Percentiles rank a stretch among this genome's conserved stretches.
Conservation (phyloP, 768 basidiomycete genomes). For the Termitomyces bulborhizus region DNA sequence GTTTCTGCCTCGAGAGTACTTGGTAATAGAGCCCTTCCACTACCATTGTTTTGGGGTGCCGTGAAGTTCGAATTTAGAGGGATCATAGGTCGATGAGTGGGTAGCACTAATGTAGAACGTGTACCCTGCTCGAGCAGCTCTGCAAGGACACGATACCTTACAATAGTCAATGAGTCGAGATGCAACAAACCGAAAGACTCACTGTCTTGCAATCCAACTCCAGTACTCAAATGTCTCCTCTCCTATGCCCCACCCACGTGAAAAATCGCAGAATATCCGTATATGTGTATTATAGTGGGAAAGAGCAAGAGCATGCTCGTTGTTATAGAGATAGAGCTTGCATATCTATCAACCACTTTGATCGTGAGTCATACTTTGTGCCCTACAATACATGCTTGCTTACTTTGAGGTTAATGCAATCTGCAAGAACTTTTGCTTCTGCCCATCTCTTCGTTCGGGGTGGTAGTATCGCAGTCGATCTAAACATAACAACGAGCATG, state of each 20-base stretch:
- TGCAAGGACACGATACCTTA: conserved; percentile 81
- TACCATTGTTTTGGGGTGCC: conserved; percentile 5
- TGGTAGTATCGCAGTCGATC: conserved; percentile 77
- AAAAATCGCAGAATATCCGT: conserved; percentile 79
- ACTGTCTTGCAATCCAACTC: conserved; percentile 96
- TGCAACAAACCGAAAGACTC: conserved; percentile 21
- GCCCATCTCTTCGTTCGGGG: conserved; percentile 97
- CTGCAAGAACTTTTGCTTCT: conserved; percentile 94
- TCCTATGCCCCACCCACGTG: conserved; percentile 90
- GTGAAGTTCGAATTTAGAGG: conserved; percentile 15
- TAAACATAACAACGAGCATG: conserved; percentile 81
- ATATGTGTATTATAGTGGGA: conserved; percentile 84
- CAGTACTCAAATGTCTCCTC: conserved; percentile 97
- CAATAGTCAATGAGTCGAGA: background rate
- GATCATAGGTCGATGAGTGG: conserved; percentile 44
- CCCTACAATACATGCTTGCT: conserved; percentile 7
- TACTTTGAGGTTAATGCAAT: conserved; percentile 89
- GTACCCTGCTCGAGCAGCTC: conserved; percentile 86
- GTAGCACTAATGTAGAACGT: conserved; percentile 54
- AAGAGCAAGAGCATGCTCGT: conserved; percentile 75
- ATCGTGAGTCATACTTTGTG: background rate
- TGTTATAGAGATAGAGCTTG: conserved; percentile 89
- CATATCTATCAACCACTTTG: conserved; percentile 49
- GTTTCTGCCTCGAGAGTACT: conserved; percentile 46
- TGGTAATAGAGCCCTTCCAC: conserved; percentile 5